Base-by-base conservation (phyloP, 2,329 filamentous ascomycete species). In the Blumeria graminis region DNA sequence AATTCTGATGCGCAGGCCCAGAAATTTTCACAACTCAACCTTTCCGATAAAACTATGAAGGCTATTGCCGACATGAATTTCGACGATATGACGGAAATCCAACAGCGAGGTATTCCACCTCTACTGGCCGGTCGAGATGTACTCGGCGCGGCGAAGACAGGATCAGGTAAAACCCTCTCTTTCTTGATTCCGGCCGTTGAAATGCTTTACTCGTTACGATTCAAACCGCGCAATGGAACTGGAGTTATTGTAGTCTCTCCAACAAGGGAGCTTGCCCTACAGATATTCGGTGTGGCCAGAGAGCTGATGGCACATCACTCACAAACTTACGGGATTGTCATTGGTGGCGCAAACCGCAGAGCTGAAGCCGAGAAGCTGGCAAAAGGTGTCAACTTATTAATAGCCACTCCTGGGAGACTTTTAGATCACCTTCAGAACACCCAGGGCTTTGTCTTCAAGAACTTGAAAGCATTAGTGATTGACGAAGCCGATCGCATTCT, bases 401-500 rank as follows among this genome's bases (percentile, higher is more conserved):
- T 98, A 62, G 90, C 90, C 6, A 98, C 92, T 0, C 90, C 92
- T 1, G 92, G 92, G 18, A 80, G 92, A 57, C 75, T 98, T 57
- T 78, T 98, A 16, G 92, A 98, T 71, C 90, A 98, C 67, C 74
- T 98, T 45, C 86, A 92, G 68, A 94, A 90, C 68, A 96, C 92
- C 0, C 83, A 84, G 57, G 82, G 82, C 18, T 96, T 96, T 61
- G 73, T 81, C 0, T 94, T 86, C 76, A 94, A 94, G 75, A 94
- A 95, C 69, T 71, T 94, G 63, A 88, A 89, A 69, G 85, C 87
- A 1, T 75, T 98, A 38, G 79, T 98, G 62, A 95, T 96, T 62
- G 92, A 98, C 64, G 92, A 98, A 71, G 92, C 92, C 16, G 92
- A 98, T 68, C 82, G 92, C 52, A 95, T 98, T 60, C 73, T 98